Evolutionary conservation across 2,329 filamentous ascomycete species (phyloP), one percentile per base, ranked within the genome.

Genomic region (Diplodia intermedia): DNA sequence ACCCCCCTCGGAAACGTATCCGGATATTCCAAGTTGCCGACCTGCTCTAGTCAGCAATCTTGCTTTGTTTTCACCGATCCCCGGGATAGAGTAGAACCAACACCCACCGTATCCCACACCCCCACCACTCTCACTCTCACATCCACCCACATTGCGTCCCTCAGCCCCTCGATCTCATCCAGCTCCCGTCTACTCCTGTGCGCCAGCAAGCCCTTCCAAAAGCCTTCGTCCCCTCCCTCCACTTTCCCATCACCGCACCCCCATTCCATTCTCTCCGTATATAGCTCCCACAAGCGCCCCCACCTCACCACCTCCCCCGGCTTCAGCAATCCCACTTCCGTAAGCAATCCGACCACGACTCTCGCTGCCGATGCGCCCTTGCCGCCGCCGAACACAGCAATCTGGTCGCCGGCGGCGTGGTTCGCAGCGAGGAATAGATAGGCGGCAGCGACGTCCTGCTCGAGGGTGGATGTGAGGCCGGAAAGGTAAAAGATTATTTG

Each of bases 361-460:
- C 77, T 72, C 31, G 76, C 77, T 0, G 79, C 83, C 69, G 78
- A 83, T 1, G 82, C 78, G 20, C 82, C 82, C 54, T 82, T 75
- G 11, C 79, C 81, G 70, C 82, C 82, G 3, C 82, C 82, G 36
- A 83, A 75, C 2, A 83, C 71, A 72, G 79, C 83, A 52, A 83
- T 82, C 9, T 80, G 79, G 60, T 83, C 82, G 67, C 84, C 85
- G 0, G 79, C 79, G 12, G 80, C 76, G 71, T 83, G 86, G 73
- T 86, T 86, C 63, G 83, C 82, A n/a, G 81, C 79, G 2, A 86
- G 74, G 72, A 86, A 86, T 6, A 79, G 79, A 66, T 86, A 85
- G 0, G 78, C 81, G 74, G 84, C 80, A n/a, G 82, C 76, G 3
- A 85, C 80, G 57, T 82, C 82, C 33, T 84, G 82, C 4, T 76